Evolutionary conservation across 2,329 filamentous ascomycete species (phyloP).

Genomic region (Alternaria hordeiaustralica): DNA sequence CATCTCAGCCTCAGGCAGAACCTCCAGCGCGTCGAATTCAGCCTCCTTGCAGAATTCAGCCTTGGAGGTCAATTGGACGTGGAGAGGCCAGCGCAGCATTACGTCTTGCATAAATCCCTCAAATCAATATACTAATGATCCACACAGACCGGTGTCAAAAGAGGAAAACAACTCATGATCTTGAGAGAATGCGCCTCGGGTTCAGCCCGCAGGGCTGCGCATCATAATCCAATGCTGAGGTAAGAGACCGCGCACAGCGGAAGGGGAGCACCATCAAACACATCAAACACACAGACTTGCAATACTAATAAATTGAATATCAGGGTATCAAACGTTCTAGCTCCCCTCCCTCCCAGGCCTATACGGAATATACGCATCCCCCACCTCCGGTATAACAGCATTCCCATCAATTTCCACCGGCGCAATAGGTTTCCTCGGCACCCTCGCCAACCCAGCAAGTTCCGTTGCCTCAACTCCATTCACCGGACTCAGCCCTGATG

Average conservation of each 20-base stretch:
- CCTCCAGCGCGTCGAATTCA: not conserved
- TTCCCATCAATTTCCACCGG: conserved; percentile 27
- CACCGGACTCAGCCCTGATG: not conserved
- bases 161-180: too few relatives aligned
- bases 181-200: too few relatives aligned
- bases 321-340: not conserved
- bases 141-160: too few relatives aligned
- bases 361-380: conserved; percentile 20
- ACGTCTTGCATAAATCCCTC: too few relatives aligned
- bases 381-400: conserved; percentile 16
- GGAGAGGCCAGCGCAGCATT: not conserved
- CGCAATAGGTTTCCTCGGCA: conserved; percentile 24
- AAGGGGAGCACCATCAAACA: not conserved
- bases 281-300: too few relatives aligned
- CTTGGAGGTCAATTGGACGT: not conserved
- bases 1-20: not conserved
- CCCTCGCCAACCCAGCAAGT: conserved; percentile 19
- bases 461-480: conserved; percentile 5
- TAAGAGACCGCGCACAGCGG: not conserved
- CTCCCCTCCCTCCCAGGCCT: conserved; percentile 5
- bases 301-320: not conserved
- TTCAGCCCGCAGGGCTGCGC: too few relatives aligned
- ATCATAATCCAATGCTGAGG: too few relatives aligned
- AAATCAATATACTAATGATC: too few relatives aligned
- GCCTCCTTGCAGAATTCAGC: not conserved